Conservation (phyloP, 2,329 filamentous ascomycete species). For the Salinomyces thailandicus region DNA sequence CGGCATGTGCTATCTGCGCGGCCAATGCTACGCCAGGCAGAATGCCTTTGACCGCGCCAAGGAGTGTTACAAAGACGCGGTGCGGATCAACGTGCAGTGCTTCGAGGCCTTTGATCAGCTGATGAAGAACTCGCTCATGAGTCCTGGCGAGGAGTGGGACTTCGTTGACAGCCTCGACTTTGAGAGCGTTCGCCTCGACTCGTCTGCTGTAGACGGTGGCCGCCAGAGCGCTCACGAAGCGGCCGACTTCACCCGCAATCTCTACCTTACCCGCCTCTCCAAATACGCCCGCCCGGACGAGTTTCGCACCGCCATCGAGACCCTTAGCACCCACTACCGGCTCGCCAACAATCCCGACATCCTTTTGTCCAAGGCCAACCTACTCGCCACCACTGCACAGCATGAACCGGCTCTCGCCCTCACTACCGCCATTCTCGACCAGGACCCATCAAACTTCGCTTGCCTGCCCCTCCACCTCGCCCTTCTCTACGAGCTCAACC, state of each 20-base stretch:
- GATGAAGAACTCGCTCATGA: constrained; percentile 91
- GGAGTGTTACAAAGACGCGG: constrained; percentile 96
- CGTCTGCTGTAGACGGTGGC: constrained; percentile 38
- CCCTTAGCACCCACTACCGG: constrained; percentile 85
- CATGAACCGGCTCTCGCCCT: constrained; percentile 79
- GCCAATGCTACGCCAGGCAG: constrained; percentile 90
- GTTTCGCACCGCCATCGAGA: constrained; percentile 78
- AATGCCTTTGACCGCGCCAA: constrained; percentile 96
- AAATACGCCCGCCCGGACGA: constrained; percentile 84
- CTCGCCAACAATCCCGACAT: constrained; percentile 80
- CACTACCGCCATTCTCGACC: constrained; percentile 69
- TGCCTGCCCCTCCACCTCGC: constrained; percentile 87
- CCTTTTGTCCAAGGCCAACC: constrained; percentile 77
- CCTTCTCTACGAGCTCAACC: constrained; percentile 75
- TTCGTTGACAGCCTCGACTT: constrained; percentile 87
- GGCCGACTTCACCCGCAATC: constrained; percentile 85
- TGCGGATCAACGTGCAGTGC: constrained; percentile 93
- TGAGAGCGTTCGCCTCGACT: constrained; percentile 58
- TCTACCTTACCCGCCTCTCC: constrained; percentile 89
- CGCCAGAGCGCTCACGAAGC: constrained; percentile 65
- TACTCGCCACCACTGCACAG: constrained; percentile 87
- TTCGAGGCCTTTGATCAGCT: constrained; percentile 97
- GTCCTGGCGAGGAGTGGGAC: constrained; percentile 77
- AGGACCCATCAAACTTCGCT: constrained; percentile 79
- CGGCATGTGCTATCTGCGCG: constrained; percentile 91